Evolutionary conservation across 257 asterid genomes (phyloP), one percentile per base, ranked within the genome.

Genomic region (Solanum paucissectum): DNA sequence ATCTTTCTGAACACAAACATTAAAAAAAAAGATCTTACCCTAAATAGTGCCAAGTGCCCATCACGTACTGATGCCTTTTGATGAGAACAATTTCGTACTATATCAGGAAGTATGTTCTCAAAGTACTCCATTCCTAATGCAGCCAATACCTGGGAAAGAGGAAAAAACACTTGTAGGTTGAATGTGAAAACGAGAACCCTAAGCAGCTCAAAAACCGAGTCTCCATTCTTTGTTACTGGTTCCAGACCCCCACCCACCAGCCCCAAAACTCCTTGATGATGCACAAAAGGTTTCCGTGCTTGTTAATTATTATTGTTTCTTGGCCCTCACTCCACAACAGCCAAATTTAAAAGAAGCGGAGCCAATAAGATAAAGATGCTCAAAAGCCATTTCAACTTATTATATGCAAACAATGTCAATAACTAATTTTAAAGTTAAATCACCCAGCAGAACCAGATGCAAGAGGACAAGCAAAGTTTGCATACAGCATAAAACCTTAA

Each of bases 31-130:
- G 86, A 37, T 64, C 89, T 87, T 89, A 96, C 99, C 95, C 92
- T 96, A 93, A 97, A 95, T 88, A 97, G 96, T 27, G 99, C 91
- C 90, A 97, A 90, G 87, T 96, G 90, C 88, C 99, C 99, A 89
- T 97, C 99, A 86, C 99, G 97, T 86, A 95, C 98, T 71, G 98
- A 93, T 88, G 99, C 98, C 90, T 94, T 96, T 58, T 95, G 94
- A 89, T 96, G 96, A 88, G 99, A 95, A 90, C 99, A 97, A 89
- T 94, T 96, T 75, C 94, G 91, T 85, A 97, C 92, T 74, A 97
- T 91, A 87, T 97, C 99, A 83, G 99, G 99, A 88, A 97, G 99
- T 89, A 96, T 76, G 89, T 88, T 90, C 89, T 97, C 99, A 86
- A 97, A 96, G 90, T 95, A 97, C 32, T 88, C 90, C 34, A 98